Evolutionary conservation across 768 basidiomycete genomes (phyloP).

Genomic region (Lentinula sp.): DNA sequence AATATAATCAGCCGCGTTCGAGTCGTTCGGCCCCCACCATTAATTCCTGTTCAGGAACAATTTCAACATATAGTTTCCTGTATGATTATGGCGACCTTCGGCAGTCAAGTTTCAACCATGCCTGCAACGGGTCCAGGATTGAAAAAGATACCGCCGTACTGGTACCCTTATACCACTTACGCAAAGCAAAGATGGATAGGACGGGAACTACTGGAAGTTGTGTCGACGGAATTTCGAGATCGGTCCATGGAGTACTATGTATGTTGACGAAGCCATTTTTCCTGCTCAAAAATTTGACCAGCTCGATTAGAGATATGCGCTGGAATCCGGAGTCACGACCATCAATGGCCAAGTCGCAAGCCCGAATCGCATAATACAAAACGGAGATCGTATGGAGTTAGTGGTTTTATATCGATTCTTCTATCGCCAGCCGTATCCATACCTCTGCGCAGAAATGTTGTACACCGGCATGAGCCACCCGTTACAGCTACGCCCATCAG

Average conservation of each 20-base stretch:
- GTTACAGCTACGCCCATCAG: conserved; percentile 80
- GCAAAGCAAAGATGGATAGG: conserved; percentile 90
- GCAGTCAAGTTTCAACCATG: background rate
- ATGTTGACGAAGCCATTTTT: conserved; percentile 26
- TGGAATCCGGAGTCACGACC: conserved; percentile 94
- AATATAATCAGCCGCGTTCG: conserved; percentile 3
- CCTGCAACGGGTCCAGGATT: background rate
- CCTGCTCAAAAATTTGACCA: conserved; percentile 10
- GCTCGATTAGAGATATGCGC: conserved; percentile 6
- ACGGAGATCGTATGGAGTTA: conserved; percentile 89
- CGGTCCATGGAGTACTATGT: conserved; percentile 95
- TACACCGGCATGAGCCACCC: conserved; percentile 96
- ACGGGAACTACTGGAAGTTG: conserved; percentile 82
- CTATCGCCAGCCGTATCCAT: background rate
- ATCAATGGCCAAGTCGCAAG: conserved; percentile 86
- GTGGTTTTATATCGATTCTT: conserved; percentile 20
- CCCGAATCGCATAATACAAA: conserved; percentile 70
- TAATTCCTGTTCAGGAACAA: background rate
- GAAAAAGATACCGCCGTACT: conserved; percentile 10
- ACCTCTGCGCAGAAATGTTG: conserved; percentile 61
- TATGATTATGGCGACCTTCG: background rate
- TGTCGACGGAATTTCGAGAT: conserved; percentile 92
- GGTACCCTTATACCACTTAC: conserved; percentile 90
- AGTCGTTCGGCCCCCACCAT: conserved; percentile 2
- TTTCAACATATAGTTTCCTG: conserved; percentile 3